These are phyloP conservation scores for Hanseniaspora meyeri DNA, from an alignment of 805 yeast species.

Conservation along the genomic window DNA sequence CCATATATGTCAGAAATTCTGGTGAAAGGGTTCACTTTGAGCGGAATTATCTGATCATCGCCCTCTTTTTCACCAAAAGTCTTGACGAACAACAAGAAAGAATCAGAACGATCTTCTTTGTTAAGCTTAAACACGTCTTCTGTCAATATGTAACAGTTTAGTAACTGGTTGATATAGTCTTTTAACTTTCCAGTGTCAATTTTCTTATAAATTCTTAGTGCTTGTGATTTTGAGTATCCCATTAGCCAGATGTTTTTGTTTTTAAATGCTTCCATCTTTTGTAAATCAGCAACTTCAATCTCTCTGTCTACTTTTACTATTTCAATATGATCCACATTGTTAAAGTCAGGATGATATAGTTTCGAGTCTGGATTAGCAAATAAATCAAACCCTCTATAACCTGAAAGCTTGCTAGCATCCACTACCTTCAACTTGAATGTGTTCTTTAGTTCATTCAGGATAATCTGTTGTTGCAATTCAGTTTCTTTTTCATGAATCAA, in stretches of 20 bases:
- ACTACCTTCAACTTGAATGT: constrained; percentile 48
- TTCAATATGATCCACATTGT: constrained; percentile 33
- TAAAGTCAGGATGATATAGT: constrained; percentile 39
- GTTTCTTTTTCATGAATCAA: constrained; percentile 53
- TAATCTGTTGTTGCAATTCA: constrained; percentile 40
- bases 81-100: constrained; percentile 40
- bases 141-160: constrained; percentile 16
- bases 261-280: constrained; percentile 26
- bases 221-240: constrained; percentile 55
- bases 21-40: constrained; percentile 39
- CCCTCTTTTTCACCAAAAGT: constrained; percentile 51
- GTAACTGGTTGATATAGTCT: constrained; percentile 13
- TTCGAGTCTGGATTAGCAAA: constrained; percentile 47
- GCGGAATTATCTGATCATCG: constrained; percentile 46
- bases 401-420: constrained; percentile 40
- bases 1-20: constrained; percentile 32
- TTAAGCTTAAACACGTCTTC: not conserved
- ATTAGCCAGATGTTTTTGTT: constrained; percentile 45
- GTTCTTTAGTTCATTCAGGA: constrained; percentile 59
- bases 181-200: constrained; percentile 20
- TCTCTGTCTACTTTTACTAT: constrained; percentile 44
- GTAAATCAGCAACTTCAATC: constrained; percentile 35
- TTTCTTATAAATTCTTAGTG: constrained; percentile 48
- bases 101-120: constrained; percentile 14
- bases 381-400: constrained; percentile 63